Conservation (phyloP, 108 stramenopile species). For the Fistulifera pelliculosa region DNA sequence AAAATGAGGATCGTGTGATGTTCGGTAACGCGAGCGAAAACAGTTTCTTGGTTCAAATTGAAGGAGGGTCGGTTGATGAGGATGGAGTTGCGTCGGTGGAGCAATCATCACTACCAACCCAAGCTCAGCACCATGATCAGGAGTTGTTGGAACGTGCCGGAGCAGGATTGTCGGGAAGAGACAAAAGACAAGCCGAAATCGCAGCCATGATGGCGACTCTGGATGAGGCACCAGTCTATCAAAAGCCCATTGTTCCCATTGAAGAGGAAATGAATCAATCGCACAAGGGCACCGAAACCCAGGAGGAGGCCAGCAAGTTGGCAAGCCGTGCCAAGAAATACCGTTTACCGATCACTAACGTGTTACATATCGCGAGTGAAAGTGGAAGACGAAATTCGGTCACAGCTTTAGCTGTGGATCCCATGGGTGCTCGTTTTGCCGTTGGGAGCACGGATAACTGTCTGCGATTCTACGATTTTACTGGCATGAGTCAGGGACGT, state of each 20-base stretch:
- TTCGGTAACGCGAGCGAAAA: constrained; percentile 28
- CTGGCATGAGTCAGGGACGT: constrained; percentile 51
- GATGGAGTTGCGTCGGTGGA: not conserved
- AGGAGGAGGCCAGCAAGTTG: not conserved
- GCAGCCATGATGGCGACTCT: constrained; percentile 75
- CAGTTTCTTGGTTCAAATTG: constrained; percentile 9
- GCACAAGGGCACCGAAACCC: too few species aligned
- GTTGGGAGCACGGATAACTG: constrained; percentile 63
- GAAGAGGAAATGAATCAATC: not conserved
- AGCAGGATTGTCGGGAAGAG: constrained; percentile 45
- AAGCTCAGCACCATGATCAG: not conserved
- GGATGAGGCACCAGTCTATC: constrained; percentile 42
- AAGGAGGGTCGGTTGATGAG: not conserved
- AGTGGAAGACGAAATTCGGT: constrained; percentile 1
- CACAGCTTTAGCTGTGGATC: constrained; percentile 47
- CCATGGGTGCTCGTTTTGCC: constrained; percentile 74
- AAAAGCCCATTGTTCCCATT: constrained; percentile 3
- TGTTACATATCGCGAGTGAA: not conserved
- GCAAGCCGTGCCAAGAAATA: not conserved
- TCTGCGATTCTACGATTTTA: constrained; percentile 79
- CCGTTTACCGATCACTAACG: not conserved
- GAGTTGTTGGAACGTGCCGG: constrained; percentile 8
- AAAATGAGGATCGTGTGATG: constrained; percentile 16
- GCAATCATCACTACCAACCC: not conserved
- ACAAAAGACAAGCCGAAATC: constrained; percentile 71